Conservation (phyloP, 2,329 filamentous ascomycete genomes). For the Colletotrichum sansevieriae region DNA sequence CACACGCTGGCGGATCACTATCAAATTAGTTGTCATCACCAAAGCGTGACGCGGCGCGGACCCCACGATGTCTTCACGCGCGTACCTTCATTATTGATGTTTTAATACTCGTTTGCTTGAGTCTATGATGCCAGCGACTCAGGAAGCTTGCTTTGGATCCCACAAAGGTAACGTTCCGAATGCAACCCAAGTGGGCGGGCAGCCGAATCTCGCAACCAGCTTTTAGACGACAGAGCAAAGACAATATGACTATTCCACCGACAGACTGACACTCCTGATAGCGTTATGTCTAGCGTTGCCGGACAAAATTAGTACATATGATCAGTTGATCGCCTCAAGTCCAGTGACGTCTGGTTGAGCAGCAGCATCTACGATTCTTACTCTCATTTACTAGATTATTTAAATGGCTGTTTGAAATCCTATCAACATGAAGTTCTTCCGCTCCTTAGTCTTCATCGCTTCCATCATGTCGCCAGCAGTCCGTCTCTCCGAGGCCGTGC, state of each 20-base stretch:
- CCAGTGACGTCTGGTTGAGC: constrained; percentile 7
- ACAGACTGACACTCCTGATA: not conserved
- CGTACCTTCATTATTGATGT: not conserved
- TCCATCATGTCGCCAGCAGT: not conserved
- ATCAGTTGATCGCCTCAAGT: constrained; percentile 32
- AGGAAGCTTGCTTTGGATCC: too few relatives aligned
- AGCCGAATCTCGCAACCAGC: not conserved
- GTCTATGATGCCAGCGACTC: too few relatives aligned
- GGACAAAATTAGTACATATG: constrained; percentile 31
- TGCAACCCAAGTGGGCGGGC: constrained; percentile 2
- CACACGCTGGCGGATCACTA: constrained; percentile 8
- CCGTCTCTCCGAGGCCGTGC: not conserved
- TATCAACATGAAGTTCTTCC: not conserved
- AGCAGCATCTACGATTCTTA: constrained; percentile 3
- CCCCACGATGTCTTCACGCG: constrained; percentile 4
- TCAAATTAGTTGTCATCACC: constrained; percentile 10
- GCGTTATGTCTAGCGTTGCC: not conserved
- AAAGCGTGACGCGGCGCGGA: constrained; percentile 24
- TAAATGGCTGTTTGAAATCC: not conserved
- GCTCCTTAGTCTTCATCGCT: constrained; percentile 10
- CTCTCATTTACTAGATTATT: constrained; percentile 18
- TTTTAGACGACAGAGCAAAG: constrained; percentile 15
- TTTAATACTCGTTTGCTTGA: too few relatives aligned
- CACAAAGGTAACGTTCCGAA: constrained; percentile 23
- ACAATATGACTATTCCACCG: not conserved